Conservation (phyloP, 495 filamentous ascomycete genomes). For the Daldinia decipiens region DNA sequence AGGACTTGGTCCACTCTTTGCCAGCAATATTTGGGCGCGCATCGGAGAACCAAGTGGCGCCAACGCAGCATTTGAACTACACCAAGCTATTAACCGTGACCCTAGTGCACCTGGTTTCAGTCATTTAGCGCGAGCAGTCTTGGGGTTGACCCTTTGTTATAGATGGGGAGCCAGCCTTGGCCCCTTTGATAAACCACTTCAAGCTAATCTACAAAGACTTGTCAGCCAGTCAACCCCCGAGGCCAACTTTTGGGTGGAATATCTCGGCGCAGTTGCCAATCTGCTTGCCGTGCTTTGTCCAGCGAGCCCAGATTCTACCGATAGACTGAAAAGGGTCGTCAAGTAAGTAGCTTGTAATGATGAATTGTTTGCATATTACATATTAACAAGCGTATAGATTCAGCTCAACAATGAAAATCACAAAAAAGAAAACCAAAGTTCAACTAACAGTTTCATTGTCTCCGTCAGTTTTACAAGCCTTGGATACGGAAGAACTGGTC, state of each 20-base stretch:
- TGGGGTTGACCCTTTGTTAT: conserved; percentile 78
- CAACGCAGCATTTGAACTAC: conserved; percentile 75
- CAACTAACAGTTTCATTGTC: conserved; percentile 47
- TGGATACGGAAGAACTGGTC: conserved; percentile 43
- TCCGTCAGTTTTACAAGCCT: conserved; percentile 28
- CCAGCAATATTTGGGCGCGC: conserved; percentile 58
- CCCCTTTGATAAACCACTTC: conserved; percentile 57
- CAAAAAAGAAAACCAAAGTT: conserved; percentile 47
- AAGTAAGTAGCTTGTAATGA: conserved; percentile 43
- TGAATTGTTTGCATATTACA: conserved; percentile 1
- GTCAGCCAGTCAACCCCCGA: conserved; percentile 47
- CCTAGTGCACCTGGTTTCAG: conserved; percentile 77
- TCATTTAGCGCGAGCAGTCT: conserved; percentile 73
- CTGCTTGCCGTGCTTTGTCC: conserved; percentile 51
- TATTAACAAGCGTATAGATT: conserved; percentile 44
- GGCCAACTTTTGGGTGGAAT: conserved; percentile 57
- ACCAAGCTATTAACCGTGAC: conserved; percentile 74
- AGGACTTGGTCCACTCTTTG: conserved; percentile 55
- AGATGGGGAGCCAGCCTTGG: conserved; percentile 76
- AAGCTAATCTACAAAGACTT: conserved; percentile 52
- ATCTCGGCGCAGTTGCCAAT: conserved; percentile 54
- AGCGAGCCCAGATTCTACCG: conserved; percentile 41
- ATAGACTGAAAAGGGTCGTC: conserved; percentile 40
- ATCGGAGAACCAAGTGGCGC: conserved; percentile 55
- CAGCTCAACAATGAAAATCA: conserved; percentile 34